Conservation (phyloP, 2,329 filamentous ascomycete genomes). For the Mariannaea elegans region DNA sequence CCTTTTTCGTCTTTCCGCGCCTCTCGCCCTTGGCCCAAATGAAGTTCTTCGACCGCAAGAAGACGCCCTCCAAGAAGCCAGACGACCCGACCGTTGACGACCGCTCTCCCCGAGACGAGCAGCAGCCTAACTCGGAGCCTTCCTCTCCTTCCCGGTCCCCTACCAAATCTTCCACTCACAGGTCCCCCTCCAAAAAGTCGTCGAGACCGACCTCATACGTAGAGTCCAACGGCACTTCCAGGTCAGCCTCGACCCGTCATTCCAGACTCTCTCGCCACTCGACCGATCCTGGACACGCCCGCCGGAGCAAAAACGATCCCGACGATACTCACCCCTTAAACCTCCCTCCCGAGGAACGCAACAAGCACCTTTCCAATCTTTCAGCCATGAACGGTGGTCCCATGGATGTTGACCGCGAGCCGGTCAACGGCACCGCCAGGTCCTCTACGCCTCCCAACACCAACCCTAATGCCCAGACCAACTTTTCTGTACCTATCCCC, state of each 20-base stretch:
- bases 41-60: constrained; percentile 60
- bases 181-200: constrained; percentile 43
- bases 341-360: constrained; percentile 86
- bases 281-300: constrained; percentile 55
- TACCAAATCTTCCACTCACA: constrained; percentile 48
- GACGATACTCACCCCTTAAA: constrained; percentile 89
- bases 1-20: constrained; percentile 7
- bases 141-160: constrained; percentile 47
- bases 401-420: constrained; percentile 81
- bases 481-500: constrained; percentile 64
- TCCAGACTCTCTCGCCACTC: constrained; percentile 59
- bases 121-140: constrained; percentile 50
- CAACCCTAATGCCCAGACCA: constrained; percentile 50
- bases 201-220: constrained; percentile 45
- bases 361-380: constrained; percentile 76
- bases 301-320: constrained; percentile 66
- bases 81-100: constrained; percentile 46
- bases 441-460: constrained; percentile 60
- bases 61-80: constrained; percentile 57
- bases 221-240: constrained; percentile 36
- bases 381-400: constrained; percentile 66
- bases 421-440: constrained; percentile 52
- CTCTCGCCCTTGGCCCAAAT: constrained; percentile 48
- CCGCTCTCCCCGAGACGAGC: constrained; percentile 50
- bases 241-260: constrained; percentile 46